Percentiles rank a stretch among this genome's conserved stretches.
Evolutionary conservation across 2,329 filamentous ascomycete genomes (phyloP).

Genomic region (Leptosphaerulina australis): DNA sequence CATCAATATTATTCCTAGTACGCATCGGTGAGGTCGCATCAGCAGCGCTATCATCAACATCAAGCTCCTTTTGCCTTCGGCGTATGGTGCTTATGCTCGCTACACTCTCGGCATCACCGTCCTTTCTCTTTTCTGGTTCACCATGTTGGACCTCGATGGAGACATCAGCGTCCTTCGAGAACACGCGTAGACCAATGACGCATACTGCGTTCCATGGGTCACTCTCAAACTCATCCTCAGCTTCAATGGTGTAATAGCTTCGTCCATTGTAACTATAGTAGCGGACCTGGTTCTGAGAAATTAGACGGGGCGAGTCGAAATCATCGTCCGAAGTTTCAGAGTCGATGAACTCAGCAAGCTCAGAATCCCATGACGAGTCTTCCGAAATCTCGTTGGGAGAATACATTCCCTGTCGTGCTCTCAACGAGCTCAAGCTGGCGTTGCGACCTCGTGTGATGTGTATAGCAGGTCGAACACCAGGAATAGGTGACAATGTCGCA

Average conservation of each 20-base stretch:
- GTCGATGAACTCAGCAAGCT: slow-evolving; percentile 46
- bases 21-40: slow-evolving; percentile 49
- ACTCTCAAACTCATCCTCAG: slow-evolving; percentile 53
- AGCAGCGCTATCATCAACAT: slow-evolving; percentile 50
- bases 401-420: slow-evolving; percentile 38
- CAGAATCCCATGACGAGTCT: slow-evolving; percentile 50
- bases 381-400: slow-evolving; percentile 44
- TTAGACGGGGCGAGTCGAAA: slow-evolving; percentile 15
- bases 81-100: slow-evolving; percentile 21
- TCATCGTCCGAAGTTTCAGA: slow-evolving; percentile 38
- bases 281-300: slow-evolving; percentile 18
- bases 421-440: slow-evolving; percentile 38
- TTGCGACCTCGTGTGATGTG: slow-evolving; percentile 40
- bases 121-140: slow-evolving; percentile 33
- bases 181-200: slow-evolving; percentile 65
- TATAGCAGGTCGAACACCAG: slow-evolving; percentile 44
- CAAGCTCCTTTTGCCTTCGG: slow-evolving; percentile 44
- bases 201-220: slow-evolving; percentile 67
- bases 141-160: slow-evolving; percentile 59
- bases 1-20: slow-evolving; percentile 38
- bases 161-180: slow-evolving; percentile 58
- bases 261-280: slow-evolving; percentile 25
- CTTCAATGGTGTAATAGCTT: slow-evolving; percentile 37
- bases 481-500: slow-evolving; percentile 47
- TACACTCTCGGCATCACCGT: slow-evolving; percentile 34